Evolutionary conservation across 495 filamentous ascomycete species (phyloP), one percentile per base, ranked within the genome.

Genomic region (Achaetomiella virescens): DNA sequence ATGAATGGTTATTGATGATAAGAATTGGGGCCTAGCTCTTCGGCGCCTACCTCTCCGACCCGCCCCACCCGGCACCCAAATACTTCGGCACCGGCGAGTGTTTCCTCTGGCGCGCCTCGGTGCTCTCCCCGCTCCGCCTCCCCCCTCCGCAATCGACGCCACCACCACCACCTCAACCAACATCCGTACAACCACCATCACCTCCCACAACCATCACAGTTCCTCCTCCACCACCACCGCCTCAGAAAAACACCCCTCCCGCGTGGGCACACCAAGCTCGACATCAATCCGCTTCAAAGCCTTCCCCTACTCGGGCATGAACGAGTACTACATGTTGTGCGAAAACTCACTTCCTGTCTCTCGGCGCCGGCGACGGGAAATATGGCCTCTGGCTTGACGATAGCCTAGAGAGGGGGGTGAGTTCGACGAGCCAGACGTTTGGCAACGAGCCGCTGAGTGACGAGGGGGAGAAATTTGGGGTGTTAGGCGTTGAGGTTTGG

Each of bases 11-110:
- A n/a, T n/a, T 5, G 2, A 21, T 47, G 27, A 31, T 31, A 9
- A 31, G 18, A 35, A 27, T 33, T 43, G 14, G 17, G n/a, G n/a
- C 18, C 22, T 65, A 92, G 79, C 79, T 91, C 48, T 98, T 98
- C 66, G 93, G 93, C 67, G 90, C 92, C 49, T 97, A 96, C 72
- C 82, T 97, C 57, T 93, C 89, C 59, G 91, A 97, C 63, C 75
- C 84, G 27, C 91, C 91, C 4, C 86, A 85, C 62, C 87, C 88
- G 0, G 69, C 79, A n/a, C 64, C 87, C 0, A 89, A 91, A 52
- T 98, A 93, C 77, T 97, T 84, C 69, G 93, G 93, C 66, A 97
- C 87, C 1, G 93, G 95, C 60, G 93, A 98, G 72, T 97, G 95
- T 69, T 98, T 98, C 75, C 84, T 98, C 65, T 98, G 93, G 93